Evolutionary conservation across 2,329 filamentous ascomycete genomes (phyloP).

Genomic region (Sporothrix globosa): DNA sequence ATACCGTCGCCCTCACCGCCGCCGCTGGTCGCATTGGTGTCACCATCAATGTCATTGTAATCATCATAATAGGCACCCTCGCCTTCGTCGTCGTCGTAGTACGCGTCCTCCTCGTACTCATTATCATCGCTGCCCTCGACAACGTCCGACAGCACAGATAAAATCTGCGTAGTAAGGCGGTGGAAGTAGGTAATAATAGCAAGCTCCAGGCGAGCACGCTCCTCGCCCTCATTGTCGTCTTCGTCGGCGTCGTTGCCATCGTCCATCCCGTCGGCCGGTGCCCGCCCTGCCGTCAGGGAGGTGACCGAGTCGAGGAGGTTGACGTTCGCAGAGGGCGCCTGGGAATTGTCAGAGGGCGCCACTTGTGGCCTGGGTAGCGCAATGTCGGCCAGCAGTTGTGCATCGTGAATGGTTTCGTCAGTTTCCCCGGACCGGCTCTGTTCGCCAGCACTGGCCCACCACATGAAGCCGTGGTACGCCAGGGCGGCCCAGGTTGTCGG

Average conservation of each 20-base stretch:
- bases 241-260: constrained; percentile 33
- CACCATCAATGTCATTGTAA: neutral
- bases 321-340: constrained; percentile 24
- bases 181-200: constrained; percentile 82
- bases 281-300: constrained; percentile 49
- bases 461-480: constrained; percentile 82
- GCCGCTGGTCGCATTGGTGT: neutral
- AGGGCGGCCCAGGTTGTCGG: constrained; percentile 71
- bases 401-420: constrained; percentile 60
- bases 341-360: neutral
- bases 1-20: neutral
- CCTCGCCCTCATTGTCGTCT: constrained; percentile 45
- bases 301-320: constrained; percentile 50
- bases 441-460: constrained; percentile 86
- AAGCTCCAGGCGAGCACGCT: constrained; percentile 62
- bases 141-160: constrained; percentile 65
- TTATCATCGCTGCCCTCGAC: constrained; percentile 56
- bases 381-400: constrained; percentile 59
- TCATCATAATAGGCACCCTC: constrained; percentile 28
- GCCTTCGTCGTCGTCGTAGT: constrained; percentile 32
- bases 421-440: constrained; percentile 63
- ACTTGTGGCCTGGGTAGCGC: constrained; percentile 39
- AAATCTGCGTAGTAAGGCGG: constrained; percentile 68
- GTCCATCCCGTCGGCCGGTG: constrained; percentile 3
- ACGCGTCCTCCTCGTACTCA: constrained; percentile 48